A percentile compares a stretch with the other conserved stretches of the same genome.
These are phyloP conservation scores for Yarrowia yakushimensis DNA, from an alignment of 805 yeast genomes.

Conservation along the genomic window DNA sequence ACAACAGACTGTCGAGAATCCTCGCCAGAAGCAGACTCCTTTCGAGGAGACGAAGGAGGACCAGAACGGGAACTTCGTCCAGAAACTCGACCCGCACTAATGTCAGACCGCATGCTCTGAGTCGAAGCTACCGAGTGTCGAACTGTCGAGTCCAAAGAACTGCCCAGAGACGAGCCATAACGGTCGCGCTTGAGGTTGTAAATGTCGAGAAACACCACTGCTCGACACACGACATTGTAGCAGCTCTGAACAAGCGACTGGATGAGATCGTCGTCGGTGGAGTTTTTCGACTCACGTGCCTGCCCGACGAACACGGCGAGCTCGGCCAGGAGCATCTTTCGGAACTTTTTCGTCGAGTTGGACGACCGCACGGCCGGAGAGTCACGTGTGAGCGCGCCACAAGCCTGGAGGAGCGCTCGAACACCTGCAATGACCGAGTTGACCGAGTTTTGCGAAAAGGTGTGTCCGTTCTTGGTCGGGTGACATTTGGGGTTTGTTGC, in stretches of 20 bases:
- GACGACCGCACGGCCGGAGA: slow-evolving; percentile 35
- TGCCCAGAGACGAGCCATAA: neutral
- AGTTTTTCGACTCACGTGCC: slow-evolving; percentile 38
- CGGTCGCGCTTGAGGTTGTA: slow-evolving; percentile 26
- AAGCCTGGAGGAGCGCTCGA: slow-evolving; percentile 37
- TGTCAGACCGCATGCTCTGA: slow-evolving; percentile 6
- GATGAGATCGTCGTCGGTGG: slow-evolving; percentile 35
- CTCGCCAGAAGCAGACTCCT: slow-evolving; percentile 9
- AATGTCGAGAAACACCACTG: slow-evolving; percentile 36
- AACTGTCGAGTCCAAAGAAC: neutral
- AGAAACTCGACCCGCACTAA: neutral
- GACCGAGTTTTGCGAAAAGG: slow-evolving; percentile 40
- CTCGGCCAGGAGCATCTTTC: slow-evolving; percentile 41
- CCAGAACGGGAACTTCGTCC: slow-evolving; percentile 1
- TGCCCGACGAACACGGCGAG: slow-evolving; percentile 41
- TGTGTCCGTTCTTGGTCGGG: slow-evolving; percentile 30
- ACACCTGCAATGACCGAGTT: slow-evolving; percentile 42
- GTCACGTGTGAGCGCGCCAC: slow-evolving; percentile 39
- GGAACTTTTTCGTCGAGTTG: slow-evolving; percentile 35
- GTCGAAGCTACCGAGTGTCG: neutral
- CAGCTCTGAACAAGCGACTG: slow-evolving; percentile 37
- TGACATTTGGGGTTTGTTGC: slow-evolving; percentile 36
- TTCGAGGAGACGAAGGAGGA: slow-evolving; percentile 4
- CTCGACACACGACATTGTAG: slow-evolving; percentile 37
- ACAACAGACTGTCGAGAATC: slow-evolving; percentile 32